A percentile compares a stretch with the other conserved stretches of the same genome.
phyloP scores from a whole-genome alignment of 2,329 filamentous ascomycete genomes.

The Trichoderma gracile region DNA sequence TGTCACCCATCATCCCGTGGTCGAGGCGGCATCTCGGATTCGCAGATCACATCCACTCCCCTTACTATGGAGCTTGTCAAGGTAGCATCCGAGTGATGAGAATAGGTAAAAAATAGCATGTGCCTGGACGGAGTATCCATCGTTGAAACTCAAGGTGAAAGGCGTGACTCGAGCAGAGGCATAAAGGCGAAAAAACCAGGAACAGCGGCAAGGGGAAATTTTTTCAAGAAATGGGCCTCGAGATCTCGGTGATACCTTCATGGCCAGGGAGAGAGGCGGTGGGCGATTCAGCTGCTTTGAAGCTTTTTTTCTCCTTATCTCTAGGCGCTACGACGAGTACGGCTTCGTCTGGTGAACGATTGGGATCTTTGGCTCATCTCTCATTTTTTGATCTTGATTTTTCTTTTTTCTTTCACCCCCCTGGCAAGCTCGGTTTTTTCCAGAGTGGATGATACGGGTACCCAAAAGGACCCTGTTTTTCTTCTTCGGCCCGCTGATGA shows the following conservation, averaged over 20 bases:
- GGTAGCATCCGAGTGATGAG: not conserved
- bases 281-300: not conserved
- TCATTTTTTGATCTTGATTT: not conserved
- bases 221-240: not conserved
- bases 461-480: slow-evolving; percentile 13
- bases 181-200: too few species aligned
- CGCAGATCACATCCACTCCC: slow-evolving; percentile 12
- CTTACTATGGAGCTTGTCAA: slow-evolving; percentile 10
- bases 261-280: not conserved
- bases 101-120: too few species aligned
- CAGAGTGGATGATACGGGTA: not conserved
- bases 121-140: not conserved
- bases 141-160: too few species aligned
- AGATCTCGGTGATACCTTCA: too few species aligned
- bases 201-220: not conserved
- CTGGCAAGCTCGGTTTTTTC: slow-evolving; percentile 6
- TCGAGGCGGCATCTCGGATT: slow-evolving; percentile 19
- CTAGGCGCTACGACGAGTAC: not conserved
- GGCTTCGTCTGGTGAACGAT: too few species aligned
- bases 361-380: not conserved
- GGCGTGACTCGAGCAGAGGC: too few species aligned
- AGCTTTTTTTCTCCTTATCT: not conserved
- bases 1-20: slow-evolving; percentile 10
- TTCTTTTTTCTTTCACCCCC: not conserved
- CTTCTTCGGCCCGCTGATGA: slow-evolving; percentile 7